Evolutionary conservation across 2,329 filamentous ascomycete genomes (phyloP).

Genomic region (Didymella lethalis): DNA sequence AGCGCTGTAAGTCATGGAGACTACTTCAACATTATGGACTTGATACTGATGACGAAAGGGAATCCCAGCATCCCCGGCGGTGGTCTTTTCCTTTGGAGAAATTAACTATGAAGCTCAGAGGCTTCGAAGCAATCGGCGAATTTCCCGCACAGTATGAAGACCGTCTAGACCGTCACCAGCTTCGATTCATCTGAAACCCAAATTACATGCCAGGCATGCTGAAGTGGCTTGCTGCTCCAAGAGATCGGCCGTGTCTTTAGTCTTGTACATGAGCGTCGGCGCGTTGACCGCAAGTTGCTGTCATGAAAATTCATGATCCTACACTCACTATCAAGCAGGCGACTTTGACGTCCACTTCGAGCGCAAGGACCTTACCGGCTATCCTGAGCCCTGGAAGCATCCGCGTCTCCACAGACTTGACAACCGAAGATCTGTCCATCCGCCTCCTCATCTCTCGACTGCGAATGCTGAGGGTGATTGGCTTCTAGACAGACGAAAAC

Average conservation of each 20-base stretch:
- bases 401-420: background rate
- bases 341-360: constrained; percentile 9
- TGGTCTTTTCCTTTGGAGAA: too few species aligned
- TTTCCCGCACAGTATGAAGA: background rate
- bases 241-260: constrained; percentile 20
- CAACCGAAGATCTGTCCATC: background rate
- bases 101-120: too few species aligned
- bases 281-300: constrained; percentile 8
- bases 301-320: background rate
- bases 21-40: too few species aligned
- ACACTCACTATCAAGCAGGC: background rate
- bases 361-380: constrained; percentile 7
- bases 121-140: background rate
- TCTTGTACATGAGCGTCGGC: constrained; percentile 17
- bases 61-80: too few species aligned
- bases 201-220: background rate
- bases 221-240: constrained; percentile 8
- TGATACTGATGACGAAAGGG: too few species aligned
- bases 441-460: background rate
- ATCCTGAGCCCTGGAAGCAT: background rate
- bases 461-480: background rate
- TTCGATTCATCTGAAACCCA: background rate
- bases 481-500: constrained; percentile 1
- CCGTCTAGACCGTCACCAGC: background rate
- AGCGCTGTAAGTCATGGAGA: too few species aligned